phyloP scores from a whole-genome alignment of 2,329 filamentous ascomycete genomes.

The Penicillium sp. region DNA sequence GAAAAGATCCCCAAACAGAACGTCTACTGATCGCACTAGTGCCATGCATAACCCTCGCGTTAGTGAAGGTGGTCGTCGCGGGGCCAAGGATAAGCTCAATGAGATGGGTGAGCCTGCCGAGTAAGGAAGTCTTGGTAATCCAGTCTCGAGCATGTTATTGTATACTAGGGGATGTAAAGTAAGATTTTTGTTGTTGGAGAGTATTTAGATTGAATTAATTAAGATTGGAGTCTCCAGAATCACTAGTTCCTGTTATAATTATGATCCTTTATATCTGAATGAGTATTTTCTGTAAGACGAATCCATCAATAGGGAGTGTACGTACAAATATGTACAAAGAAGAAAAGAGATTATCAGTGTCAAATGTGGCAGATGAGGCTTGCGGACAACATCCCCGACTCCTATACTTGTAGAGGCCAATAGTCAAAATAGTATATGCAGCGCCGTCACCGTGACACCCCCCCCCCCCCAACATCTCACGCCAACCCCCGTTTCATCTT shows the following conservation, averaged over 20 bases:
- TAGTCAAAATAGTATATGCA: not conserved
- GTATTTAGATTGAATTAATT: not conserved
- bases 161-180: too few relatives aligned
- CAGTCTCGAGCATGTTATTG: too few relatives aligned
- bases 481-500: constrained; percentile 37
- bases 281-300: too few relatives aligned
- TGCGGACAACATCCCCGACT: not conserved
- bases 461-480: not conserved
- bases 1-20: not conserved
- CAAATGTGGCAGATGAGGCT: too few relatives aligned
- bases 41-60: constrained; percentile 31
- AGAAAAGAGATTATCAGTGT: too few relatives aligned
- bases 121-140: not conserved
- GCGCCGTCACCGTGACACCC: not conserved
- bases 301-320: too few relatives aligned
- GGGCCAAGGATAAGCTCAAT: constrained; percentile 21
- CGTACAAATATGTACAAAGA: too few relatives aligned
- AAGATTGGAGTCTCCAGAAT: too few relatives aligned
- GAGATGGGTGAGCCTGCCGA: constrained; percentile 23
- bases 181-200: not conserved
- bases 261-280: too few relatives aligned
- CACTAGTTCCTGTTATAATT: too few relatives aligned
- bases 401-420: not conserved
- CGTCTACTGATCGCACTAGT: constrained; percentile 17
- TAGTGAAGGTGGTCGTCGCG: constrained; percentile 18